A percentile compares a stretch with the other conserved stretches of the same genome.
Evolutionary conservation across 176 grass and related monocot genomes (phyloP).

Genomic region (Musa beccarii): DNA sequence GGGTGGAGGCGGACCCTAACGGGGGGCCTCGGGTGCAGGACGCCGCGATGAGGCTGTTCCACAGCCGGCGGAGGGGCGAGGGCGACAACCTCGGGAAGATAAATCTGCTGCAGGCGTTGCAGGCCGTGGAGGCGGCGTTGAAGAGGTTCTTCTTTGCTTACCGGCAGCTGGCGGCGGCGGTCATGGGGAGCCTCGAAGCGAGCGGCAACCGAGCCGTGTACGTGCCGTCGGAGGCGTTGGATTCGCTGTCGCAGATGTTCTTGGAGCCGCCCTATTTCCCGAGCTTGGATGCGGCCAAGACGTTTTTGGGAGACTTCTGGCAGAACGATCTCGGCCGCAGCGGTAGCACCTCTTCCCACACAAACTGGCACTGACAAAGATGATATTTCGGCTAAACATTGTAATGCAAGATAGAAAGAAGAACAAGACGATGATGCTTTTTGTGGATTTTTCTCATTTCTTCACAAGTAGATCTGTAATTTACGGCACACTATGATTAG

Average conservation of each 20-base stretch:
- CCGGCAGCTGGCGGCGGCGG: constrained; percentile 49
- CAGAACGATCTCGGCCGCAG: constrained; percentile 18
- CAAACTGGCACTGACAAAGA: too few relatives aligned
- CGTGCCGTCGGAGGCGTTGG: constrained; percentile 50
- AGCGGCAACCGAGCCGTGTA: constrained; percentile 49
- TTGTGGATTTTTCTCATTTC: too few relatives aligned
- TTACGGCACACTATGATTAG: too few relatives aligned
- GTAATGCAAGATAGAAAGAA: too few relatives aligned
- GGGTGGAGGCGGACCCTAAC: constrained; percentile 73
- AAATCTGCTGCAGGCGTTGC: constrained; percentile 68
- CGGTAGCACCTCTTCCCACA: too few relatives aligned
- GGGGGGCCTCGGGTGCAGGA: constrained; percentile 88
- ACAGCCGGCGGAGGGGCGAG: constrained; percentile 53
- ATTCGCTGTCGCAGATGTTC: constrained; percentile 68
- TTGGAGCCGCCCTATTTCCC: constrained; percentile 87
- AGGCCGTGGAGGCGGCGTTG: constrained; percentile 59
- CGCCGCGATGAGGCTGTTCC: constrained; percentile 75
- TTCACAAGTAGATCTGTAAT: too few relatives aligned
- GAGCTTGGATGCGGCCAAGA: constrained; percentile 89
- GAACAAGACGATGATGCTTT: too few relatives aligned
- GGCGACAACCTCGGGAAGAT: constrained; percentile 50
- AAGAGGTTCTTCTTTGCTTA: constrained; percentile 84
- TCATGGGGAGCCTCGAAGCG: constrained; percentile 65
- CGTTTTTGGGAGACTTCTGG: constrained; percentile 88
- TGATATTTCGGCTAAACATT: too few relatives aligned